Percentiles rank a stretch among this genome's conserved stretches.
phyloP scores from a whole-genome alignment of 1,139 yeast genomes.

The Geotrichum restrictum region DNA sequence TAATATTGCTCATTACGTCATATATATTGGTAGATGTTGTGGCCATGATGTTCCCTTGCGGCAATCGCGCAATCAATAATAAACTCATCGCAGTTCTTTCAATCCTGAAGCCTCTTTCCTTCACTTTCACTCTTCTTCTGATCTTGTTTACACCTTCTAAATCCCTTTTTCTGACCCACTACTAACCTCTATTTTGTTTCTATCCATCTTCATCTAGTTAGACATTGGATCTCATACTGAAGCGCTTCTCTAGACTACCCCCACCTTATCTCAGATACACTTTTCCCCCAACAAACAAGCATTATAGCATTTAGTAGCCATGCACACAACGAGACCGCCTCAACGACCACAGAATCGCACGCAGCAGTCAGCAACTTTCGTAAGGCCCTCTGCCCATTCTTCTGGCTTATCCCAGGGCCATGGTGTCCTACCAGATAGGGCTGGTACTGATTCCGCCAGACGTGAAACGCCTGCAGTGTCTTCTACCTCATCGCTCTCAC shows the following conservation, averaged over 20 bases:
- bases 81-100: no score
- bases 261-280: background rate
- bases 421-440: background rate
- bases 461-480: background rate
- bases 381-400: background rate
- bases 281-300: no score
- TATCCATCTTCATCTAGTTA: no score
- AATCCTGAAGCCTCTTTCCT: background rate
- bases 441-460: background rate
- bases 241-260: background rate
- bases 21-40: no score
- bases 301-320: no score
- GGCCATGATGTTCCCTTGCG: no score
- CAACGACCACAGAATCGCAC: background rate
- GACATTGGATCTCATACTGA: no score
- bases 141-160: no score
- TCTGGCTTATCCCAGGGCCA: background rate
- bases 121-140: background rate
- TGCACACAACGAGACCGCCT: slow-evolving; percentile 8
- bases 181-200: no score
- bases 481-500: background rate
- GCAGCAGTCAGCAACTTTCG: background rate
- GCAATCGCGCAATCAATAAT: no score
- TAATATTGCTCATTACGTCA: no score
- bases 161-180: no score